Evolutionary conservation across 1,284 basidiomycete genomes (phyloP).

Genomic region (Schizophyllum amplum): DNA sequence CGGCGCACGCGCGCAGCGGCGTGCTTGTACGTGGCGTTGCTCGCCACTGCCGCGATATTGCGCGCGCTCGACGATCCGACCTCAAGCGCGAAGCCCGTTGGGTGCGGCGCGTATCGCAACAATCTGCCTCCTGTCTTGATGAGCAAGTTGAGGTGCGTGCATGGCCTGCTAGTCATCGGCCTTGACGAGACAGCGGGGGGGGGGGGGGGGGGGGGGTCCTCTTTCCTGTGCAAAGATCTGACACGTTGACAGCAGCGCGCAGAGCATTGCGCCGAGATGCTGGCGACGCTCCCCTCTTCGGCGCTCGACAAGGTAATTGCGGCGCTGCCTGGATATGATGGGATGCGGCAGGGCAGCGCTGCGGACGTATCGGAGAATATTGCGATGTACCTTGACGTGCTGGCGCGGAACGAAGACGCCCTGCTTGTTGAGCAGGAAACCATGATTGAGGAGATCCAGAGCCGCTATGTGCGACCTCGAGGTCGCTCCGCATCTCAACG

Average conservation of each 20-base stretch:
- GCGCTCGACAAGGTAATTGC: not conserved
- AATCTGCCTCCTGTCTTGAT: not conserved
- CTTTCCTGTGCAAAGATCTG: not conserved
- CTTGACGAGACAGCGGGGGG: not conserved
- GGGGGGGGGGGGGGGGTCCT: too few species aligned
- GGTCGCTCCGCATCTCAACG: constrained; percentile 10
- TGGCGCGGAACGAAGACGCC: not conserved
- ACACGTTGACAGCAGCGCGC: not conserved
- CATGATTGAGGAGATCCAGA: not conserved
- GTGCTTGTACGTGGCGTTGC: not conserved
- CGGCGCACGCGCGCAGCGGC: not conserved
- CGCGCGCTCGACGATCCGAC: not conserved
- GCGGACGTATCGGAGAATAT: not conserved
- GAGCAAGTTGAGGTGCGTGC: not conserved
- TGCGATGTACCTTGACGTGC: not conserved
- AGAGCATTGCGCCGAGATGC: not conserved
- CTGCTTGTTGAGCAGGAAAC: not conserved
- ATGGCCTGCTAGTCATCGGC: not conserved
- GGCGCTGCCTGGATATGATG: not conserved
- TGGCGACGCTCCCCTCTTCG: not conserved
- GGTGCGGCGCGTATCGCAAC: not conserved
- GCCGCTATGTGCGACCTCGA: not conserved
- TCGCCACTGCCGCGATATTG: not conserved
- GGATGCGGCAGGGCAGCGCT: not conserved
- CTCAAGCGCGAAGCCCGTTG: not conserved